Percentiles rank a stretch among this genome's conserved stretches.
Conservation (phyloP, 768 basidiomycete genomes). For the Suillus subalutaceus region DNA sequence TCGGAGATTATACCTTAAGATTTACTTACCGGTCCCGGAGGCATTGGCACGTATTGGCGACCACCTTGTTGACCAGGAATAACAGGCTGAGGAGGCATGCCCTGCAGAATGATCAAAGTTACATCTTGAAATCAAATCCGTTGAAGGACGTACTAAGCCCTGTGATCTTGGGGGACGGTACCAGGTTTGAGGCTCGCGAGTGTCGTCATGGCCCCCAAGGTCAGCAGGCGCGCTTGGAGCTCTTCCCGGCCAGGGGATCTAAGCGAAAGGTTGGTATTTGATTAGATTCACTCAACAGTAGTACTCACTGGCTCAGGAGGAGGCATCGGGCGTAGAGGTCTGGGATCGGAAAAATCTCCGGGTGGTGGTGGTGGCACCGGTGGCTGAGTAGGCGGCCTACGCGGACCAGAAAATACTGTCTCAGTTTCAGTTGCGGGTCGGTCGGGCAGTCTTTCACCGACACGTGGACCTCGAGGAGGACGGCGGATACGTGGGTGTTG, state of each 20-base stretch:
- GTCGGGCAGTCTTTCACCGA: neutral
- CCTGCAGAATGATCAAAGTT: slow-evolving; percentile 18
- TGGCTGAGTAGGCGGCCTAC: neutral
- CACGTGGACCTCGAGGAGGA: neutral
- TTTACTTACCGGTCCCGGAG: slow-evolving; percentile 55
- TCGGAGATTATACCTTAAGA: neutral
- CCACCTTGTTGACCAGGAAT: slow-evolving; percentile 26
- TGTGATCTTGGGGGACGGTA: slow-evolving; percentile 21
- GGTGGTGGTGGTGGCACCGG: slow-evolving; percentile 17
- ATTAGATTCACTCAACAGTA: neutral
- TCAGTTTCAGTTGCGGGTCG: neutral
- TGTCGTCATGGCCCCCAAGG: slow-evolving; percentile 21
- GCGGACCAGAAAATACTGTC: neutral
- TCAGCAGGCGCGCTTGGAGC: slow-evolving; percentile 28
- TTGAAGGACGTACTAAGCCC: slow-evolving; percentile 17
- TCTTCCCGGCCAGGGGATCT: slow-evolving; percentile 6
- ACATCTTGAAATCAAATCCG: neutral
- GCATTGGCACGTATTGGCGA: slow-evolving; percentile 47
- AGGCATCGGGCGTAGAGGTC: slow-evolving; percentile 17
- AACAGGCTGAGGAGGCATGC: slow-evolving; percentile 30
- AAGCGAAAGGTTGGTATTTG: neutral
- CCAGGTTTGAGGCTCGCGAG: slow-evolving; percentile 26
- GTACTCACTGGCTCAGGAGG: slow-evolving; percentile 27
- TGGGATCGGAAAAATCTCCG: slow-evolving; percentile 9
- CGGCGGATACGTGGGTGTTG: slow-evolving; percentile 11